Base-by-base conservation (phyloP, 2,329 filamentous ascomycete species). In the Coniochaeta sp. region DNA sequence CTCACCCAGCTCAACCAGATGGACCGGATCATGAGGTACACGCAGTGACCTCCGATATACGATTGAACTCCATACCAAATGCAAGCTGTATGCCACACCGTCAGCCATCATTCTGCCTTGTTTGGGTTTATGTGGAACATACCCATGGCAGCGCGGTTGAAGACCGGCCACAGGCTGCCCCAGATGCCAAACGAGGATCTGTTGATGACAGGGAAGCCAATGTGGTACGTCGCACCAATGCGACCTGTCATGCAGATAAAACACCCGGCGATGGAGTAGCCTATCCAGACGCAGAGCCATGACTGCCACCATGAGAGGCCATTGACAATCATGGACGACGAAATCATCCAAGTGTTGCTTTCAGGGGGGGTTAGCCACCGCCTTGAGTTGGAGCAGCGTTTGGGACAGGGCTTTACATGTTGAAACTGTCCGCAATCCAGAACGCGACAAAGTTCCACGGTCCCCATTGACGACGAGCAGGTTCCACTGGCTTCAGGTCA, bases 291-390 rank as follows among this genome's bases (percentile, higher is more conserved):
- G 69, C 89, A 92, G n/a, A 91, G 76, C 88, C 89, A 91, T 2
- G 90, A 88, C 75, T 96, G 91, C 91, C 91, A 96, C 91, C 91
- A 96, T 8, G 90, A 90, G 24, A 96, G 79, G 14, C 91, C 90
- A 56, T 77, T 79, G 1, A 88, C 83, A 36, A 96, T 90, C 84
- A 91, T 92, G 40, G 89, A 87, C 1, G 89, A 91, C 0, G 90
- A 89, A 64, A 96, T 95, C 90, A 96, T 96, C 92, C 91, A 96
- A 1, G 91, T 95, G 74, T 93, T 95, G 71, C 43, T 47, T 47
- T 12, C 19, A 16, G 19, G 22, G 12, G 34, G 26, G 19, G 43
- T 47, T 11, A 47, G 43, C 43, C 19, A 47, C 19, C 43, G 22
- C 7, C 11, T 26, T 14, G 43, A 47, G 22, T 14, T n/a, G 19